Evolutionary conservation across 169 alveolate species (phyloP), one percentile per base, ranked within the genome.

Genomic region (Cryptosporidium viatorum): DNA sequence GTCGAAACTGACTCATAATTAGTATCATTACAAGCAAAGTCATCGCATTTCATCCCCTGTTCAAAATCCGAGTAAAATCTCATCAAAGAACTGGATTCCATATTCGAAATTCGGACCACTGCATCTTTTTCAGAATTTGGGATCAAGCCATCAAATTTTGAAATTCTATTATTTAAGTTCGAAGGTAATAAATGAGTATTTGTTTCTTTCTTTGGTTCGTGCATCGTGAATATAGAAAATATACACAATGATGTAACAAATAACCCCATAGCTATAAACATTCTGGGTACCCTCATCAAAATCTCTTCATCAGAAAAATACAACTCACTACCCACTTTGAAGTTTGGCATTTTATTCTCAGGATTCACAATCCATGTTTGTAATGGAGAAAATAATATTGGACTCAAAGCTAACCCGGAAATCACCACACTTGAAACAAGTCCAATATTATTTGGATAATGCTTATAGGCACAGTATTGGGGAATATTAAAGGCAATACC

Each of bases 401-500:
- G 89, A 29, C 89, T 80, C 50, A 80, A 31, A 2, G 89, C 89
- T 2, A 80, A 41, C 8, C 89, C 89, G 26, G 89, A 80, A 26
- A 67, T 67, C 1, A 80, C 89, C 21, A 80, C 48, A 16, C 89
- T 80, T 8, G 89, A 80, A 12, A 51, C 89, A 21, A 67, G 52
- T 16, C 89, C 89, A 23, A 60, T 80, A 41, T 62, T 37, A 41
- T 80, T 62, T 21, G 89, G 89, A 37, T 35, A 80, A 26, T 43
- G 70, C 35, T 33, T 80, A 50, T 62, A 80, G 0, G 89, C 89
- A 31, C 89, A 80, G 33, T 80, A 80, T 58, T 80, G 89, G 31
- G 89, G 80, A 21, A 80, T 26, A 39, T 80, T 80, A 29, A 80
- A 80, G 31, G 89, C 71, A 23, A 80, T 62, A 5, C 89, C 89